phyloP scores from a whole-genome alignment of 2,329 filamentous ascomycete species.

The Cercospora citrullina region DNA sequence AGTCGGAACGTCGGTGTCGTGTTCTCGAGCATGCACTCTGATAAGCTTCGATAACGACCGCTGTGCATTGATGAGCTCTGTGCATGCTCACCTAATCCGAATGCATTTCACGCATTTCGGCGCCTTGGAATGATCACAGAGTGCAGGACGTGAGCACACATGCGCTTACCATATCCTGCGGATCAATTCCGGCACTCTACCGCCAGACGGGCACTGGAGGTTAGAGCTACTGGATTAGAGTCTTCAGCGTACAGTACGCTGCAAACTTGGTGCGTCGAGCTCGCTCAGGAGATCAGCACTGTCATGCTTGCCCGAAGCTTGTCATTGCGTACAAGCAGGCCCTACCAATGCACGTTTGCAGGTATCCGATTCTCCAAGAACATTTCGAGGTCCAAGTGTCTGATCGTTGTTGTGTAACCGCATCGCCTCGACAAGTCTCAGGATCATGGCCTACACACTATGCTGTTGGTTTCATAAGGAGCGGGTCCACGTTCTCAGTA shows the following conservation, averaged over 20 bases:
- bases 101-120: neutral
- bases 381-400: neutral
- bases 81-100: neutral
- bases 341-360: neutral
- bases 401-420: too few relatives aligned
- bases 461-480: too few relatives aligned
- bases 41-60: neutral
- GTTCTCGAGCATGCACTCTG: neutral
- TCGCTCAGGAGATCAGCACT: neutral
- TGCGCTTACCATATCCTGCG: neutral
- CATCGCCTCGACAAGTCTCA: too few relatives aligned
- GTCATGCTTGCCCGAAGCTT: neutral
- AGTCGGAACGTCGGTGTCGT: neutral
- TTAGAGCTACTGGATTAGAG: neutral
- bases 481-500: neutral
- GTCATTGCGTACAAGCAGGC: neutral
- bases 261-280: neutral
- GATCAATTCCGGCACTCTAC: neutral
- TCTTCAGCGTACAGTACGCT: neutral
- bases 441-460: too few relatives aligned
- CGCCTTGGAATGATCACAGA: neutral
- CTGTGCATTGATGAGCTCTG: neutral
- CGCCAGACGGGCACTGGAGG: neutral
- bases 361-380: neutral
- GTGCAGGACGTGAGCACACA: neutral